phyloP scores from a whole-genome alignment of 495 filamentous ascomycete species.

The Xanthoparmelia taractica region DNA sequence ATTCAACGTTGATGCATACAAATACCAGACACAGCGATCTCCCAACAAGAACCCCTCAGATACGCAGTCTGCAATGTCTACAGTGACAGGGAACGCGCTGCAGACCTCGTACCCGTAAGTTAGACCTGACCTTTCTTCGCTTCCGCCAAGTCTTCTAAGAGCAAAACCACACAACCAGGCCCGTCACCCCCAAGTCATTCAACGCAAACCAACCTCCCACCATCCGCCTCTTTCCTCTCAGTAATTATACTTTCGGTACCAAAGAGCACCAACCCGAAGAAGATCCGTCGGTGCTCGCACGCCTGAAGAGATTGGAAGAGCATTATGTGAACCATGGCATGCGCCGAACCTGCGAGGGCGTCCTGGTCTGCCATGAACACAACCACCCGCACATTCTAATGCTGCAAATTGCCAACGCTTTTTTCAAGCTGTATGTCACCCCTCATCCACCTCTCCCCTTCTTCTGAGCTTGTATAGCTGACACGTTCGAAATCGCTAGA shows the following conservation, averaged over 20 bases:
- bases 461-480: background rate
- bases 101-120: slow-evolving; percentile 62
- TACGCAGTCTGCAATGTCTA: slow-evolving; percentile 51
- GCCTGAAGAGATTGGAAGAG: slow-evolving; percentile 85
- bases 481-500: slow-evolving; percentile 30
- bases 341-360: slow-evolving; percentile 92
- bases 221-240: slow-evolving; percentile 88
- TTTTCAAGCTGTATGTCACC: slow-evolving; percentile 79
- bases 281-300: slow-evolving; percentile 87
- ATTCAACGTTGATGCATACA: background rate
- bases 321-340: slow-evolving; percentile 90
- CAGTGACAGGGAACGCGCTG: slow-evolving; percentile 58
- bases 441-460: background rate
- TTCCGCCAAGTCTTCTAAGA: slow-evolving; percentile 7
- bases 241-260: slow-evolving; percentile 97
- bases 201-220: slow-evolving; percentile 81
- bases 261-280: slow-evolving; percentile 98
- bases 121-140: background rate
- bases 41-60: background rate
- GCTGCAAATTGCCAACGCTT: slow-evolving; percentile 98
- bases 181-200: slow-evolving; percentile 73
- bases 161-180: slow-evolving; percentile 37
- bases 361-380: slow-evolving; percentile 96
- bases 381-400: slow-evolving; percentile 97
- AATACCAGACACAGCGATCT: background rate